Evolutionary conservation across 305 asterid genomes (phyloP).

Genomic region (Fraxinus nigra): DNA sequence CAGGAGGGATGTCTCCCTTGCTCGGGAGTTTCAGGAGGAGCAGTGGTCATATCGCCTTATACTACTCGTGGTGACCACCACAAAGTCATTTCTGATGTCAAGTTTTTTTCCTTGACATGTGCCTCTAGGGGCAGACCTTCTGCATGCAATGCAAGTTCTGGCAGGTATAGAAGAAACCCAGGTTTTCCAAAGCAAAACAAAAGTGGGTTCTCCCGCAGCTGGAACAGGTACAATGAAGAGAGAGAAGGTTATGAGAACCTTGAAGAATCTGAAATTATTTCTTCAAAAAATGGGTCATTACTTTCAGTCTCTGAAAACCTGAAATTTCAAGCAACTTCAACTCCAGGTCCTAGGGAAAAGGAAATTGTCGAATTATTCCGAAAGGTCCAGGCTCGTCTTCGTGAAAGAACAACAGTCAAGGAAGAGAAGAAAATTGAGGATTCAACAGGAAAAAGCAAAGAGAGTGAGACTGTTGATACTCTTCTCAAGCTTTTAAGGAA

Average conservation of each 20-base stretch:
- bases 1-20: conserved; percentile 56
- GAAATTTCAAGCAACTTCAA: conserved; percentile 60
- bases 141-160: conserved; percentile 56
- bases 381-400: conserved; percentile 89
- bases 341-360: conserved; percentile 83
- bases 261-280: conserved; percentile 61
- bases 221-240: conserved; percentile 59
- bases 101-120: conserved; percentile 38
- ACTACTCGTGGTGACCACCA: conserved; percentile 37
- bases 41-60: conserved; percentile 38
- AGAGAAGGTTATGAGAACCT: conserved; percentile 53
- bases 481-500: conserved; percentile 85
- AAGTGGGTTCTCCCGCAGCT: conserved; percentile 60
- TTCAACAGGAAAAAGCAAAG: conserved; percentile 56
- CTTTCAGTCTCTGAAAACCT: conserved; percentile 49
- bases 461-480: conserved; percentile 84
- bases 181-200: conserved; percentile 70
- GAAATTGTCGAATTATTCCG: conserved; percentile 89
- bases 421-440: conserved; percentile 69
- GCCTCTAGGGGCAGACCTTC: conserved; percentile 36
- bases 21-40: conserved; percentile 58
- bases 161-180: conserved; percentile 61
- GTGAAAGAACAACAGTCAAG: conserved; percentile 68
- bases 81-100: conserved; percentile 37
- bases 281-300: conserved; percentile 68